Base-by-base conservation (phyloP, 2,329 filamentous ascomycete species). In the Thermothelomyces thermophilus region DNA sequence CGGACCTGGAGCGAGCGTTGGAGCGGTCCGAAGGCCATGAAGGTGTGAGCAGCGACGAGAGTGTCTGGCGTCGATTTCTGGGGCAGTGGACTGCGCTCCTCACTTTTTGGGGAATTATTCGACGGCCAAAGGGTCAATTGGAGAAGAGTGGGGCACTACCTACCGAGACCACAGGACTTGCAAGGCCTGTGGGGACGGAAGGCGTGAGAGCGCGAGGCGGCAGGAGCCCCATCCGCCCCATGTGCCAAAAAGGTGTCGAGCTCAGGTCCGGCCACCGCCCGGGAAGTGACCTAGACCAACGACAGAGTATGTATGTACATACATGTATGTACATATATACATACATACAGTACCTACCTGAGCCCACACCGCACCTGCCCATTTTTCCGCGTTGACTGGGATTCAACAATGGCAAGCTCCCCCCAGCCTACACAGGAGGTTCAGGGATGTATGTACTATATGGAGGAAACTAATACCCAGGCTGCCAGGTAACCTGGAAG, bases 61-160 rank as follows among this genome's bases (percentile, higher is more conserved):
- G 40, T 41, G 47, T 31, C 43, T 30, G n/a, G 43, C 41, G 49
- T 57, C 14, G 55, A 53, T 55, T 56, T 55, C 56, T 50, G 48
- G 51, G 48, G 34, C 46, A 19, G 37, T 39, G 41, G 35, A 49
- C 28, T 30, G 39, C 19, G 28, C 37, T 47, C 24, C 48, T 41
- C 42, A 26, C 45, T 37, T 51, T 47, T 54, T 52, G 48, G 53
- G 54, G 54, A 52, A 56, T 47, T 52, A 48, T 34, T 51, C 26
- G 35, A 20, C 31, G 35, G 19, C 41, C 46, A 47, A 42, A 53
- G 41, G 41, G 51, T 51, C 54, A 53, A 57, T 60, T 57, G 56
- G 57, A 46, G 54, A 58, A 58, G 28, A 34, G 55, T 58, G 55
- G 58, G 44, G 44, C 49, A 26, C 19, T 3, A 17, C n/a, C 30